phyloP scores from a whole-genome alignment of 1,284 basidiomycete genomes.

The Pisolithus thermaeus region DNA sequence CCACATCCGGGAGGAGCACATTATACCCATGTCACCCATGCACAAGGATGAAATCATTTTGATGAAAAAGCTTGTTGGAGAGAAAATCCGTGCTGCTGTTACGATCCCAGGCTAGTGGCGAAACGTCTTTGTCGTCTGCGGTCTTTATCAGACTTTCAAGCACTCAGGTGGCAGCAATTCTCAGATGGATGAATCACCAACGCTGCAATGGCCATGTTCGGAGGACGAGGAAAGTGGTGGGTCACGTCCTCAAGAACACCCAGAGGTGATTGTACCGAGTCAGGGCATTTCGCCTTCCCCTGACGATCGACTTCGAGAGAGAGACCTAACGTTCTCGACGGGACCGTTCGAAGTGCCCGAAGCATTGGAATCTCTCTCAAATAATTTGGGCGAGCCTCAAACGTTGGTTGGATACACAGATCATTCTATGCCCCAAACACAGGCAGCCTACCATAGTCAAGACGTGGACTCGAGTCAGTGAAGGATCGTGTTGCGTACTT shows the following conservation, averaged over 20 bases:
- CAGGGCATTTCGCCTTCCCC: not conserved
- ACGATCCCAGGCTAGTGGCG: constrained; percentile 17
- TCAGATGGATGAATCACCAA: too few species aligned
- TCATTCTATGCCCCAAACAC: constrained; percentile 37
- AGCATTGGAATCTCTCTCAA: not conserved
- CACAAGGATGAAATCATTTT: constrained; percentile 23
- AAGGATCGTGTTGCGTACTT: not conserved
- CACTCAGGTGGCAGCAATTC: too few species aligned
- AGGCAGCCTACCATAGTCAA: constrained; percentile 49
- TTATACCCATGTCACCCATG: constrained; percentile 33
- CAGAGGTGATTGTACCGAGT: not conserved
- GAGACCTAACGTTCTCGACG: not conserved
- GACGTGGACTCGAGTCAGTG: constrained; percentile 15
- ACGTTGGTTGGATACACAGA: constrained; percentile 12
- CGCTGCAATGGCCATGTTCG: too few species aligned
- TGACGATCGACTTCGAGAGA: not conserved
- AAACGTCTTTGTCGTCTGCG: not conserved
- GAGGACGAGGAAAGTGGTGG: too few species aligned
- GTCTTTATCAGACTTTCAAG: not conserved
- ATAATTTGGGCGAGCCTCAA: constrained; percentile 12
- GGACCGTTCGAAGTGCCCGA: not conserved
- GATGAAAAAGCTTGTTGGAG: constrained; percentile 27
- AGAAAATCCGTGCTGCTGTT: constrained; percentile 28
- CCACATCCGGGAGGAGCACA: constrained; percentile 46
- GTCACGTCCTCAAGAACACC: not conserved